Evolutionary conservation across 2,329 filamentous ascomycete species (phyloP), one percentile per base, ranked within the genome.

Genomic region (Exophiala bonariae): DNA sequence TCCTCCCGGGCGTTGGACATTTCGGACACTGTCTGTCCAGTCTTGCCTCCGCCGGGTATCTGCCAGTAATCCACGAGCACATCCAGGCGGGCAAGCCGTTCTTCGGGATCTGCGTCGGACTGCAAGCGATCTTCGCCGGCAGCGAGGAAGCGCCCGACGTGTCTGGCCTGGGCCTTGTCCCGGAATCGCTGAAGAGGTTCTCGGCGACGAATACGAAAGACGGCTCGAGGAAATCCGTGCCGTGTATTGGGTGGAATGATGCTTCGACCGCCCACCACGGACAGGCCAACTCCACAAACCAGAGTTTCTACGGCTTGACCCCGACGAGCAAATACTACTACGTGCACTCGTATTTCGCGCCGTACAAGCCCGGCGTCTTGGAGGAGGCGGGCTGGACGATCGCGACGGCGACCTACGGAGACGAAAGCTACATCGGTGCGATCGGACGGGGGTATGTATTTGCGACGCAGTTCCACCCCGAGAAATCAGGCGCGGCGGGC

Each of bases 231-330:
- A 59, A 61, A 43, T 85, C 90, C 30, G 95, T 99, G n/a, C 93
- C 93, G 31, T 95, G 99, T 71, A 99, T 99, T 67, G 93, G 93
- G 45, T 99, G 93, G 93, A 99, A 99, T 70, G 90, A 85, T 59
- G 93, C 95, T 35, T 85, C 84, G 60, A 82, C 85, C 1, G 65
- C 69, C 53, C 60, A 68, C 51, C 57, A 71, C 61, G n/a, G n/a
- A n/a, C 41, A 54, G 11, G 19, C 42, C 10, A 16, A n/a, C 8
- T 38, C 38, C 16, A 39, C 38, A 5, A 63, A 70, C 14, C 70
- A 80, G 54, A 80, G 76, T 58, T 79, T 97, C 48, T 96, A 92
- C 67, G 90, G 87, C 47, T 72, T 99, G 44, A 76, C 80, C 20
- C 84, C 88, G 1, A 78, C 79, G 43, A 95, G 88, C 64, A 99